Evolutionary conservation across 2,329 filamentous ascomycete genomes (phyloP).

Genomic region (Lasiodiplodia theobromae): DNA sequence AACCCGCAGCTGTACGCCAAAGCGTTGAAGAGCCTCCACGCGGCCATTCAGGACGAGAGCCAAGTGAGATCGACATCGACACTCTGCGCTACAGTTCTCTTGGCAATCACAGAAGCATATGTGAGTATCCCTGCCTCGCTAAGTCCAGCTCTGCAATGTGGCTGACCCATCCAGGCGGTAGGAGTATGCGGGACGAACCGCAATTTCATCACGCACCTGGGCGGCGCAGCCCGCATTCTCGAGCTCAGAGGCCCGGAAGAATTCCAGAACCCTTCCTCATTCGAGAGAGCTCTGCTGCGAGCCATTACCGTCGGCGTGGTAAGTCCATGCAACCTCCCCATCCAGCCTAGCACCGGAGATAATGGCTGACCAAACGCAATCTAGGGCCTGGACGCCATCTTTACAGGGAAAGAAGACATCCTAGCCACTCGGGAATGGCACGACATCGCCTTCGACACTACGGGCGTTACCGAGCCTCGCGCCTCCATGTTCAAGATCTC

Average conservation of each 20-base stretch:
- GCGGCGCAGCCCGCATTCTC: slow-evolving; percentile 27
- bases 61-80: slow-evolving; percentile 16
- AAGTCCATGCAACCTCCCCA: not conserved
- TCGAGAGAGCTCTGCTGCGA: slow-evolving; percentile 25
- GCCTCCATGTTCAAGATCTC: slow-evolving; percentile 18
- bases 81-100: slow-evolving; percentile 19
- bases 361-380: not conserved
- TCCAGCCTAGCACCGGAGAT: not conserved
- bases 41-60: slow-evolving; percentile 7
- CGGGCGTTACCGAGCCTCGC: slow-evolving; percentile 32
- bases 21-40: slow-evolving; percentile 17
- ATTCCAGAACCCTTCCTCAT: slow-evolving; percentile 23
- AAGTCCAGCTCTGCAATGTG: too few relatives aligned
- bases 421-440: slow-evolving; percentile 41
- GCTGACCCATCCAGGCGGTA: slow-evolving; percentile 13
- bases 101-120: slow-evolving; percentile 29
- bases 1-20: slow-evolving; percentile 27
- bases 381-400: slow-evolving; percentile 22
- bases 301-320: slow-evolving; percentile 28
- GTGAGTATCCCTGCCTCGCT: slow-evolving; percentile 8
- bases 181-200: slow-evolving; percentile 23
- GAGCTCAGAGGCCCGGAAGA: slow-evolving; percentile 7
- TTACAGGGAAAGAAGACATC: slow-evolving; percentile 31
- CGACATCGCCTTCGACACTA: slow-evolving; percentile 44
- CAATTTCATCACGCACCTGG: slow-evolving; percentile 28